Evolutionary conservation across 495 filamentous ascomycete species (phyloP).

Genomic region (Penicillium pulvis): DNA sequence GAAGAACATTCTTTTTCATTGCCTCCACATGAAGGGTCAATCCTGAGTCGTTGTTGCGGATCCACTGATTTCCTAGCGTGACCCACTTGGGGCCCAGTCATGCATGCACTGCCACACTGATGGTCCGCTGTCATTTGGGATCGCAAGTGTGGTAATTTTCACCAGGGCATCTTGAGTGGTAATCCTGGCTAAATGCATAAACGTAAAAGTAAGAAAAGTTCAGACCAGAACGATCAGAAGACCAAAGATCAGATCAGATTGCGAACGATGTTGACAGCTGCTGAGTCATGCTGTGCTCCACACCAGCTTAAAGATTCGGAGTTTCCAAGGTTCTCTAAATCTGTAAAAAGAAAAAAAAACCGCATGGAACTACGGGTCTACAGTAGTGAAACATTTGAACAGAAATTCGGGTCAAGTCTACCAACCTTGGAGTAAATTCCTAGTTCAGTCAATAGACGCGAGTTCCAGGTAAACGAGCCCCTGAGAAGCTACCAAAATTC

Average conservation of each 20-base stretch:
- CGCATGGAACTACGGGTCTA: neutral
- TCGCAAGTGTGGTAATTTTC: conserved; percentile 7
- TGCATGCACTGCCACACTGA: conserved; percentile 53
- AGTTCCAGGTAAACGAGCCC: conserved; percentile 1
- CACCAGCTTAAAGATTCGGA: conserved; percentile 21
- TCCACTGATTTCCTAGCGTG: conserved; percentile 33
- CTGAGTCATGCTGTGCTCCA: conserved; percentile 24
- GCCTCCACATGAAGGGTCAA: conserved; percentile 28
- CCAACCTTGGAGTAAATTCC: neutral
- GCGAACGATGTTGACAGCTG: conserved; percentile 15
- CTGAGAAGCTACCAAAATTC: conserved; percentile 1
- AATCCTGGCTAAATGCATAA: neutral
- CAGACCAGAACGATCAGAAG: conserved; percentile 11
- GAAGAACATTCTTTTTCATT: conserved; percentile 31
- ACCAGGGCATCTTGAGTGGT: neutral
- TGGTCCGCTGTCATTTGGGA: conserved; percentile 40
- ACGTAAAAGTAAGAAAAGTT: neutral
- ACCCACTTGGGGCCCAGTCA: conserved; percentile 32
- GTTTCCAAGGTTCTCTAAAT: conserved; percentile 10
- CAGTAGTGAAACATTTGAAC: neutral
- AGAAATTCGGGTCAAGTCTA: neutral
- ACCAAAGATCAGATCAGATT: neutral
- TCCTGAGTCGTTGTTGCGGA: conserved; percentile 27
- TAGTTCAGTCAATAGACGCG: neutral
- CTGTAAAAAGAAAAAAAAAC: neutral